Base-by-base conservation (phyloP, 768 basidiomycete species). In the Ramaria sp. region DNA sequence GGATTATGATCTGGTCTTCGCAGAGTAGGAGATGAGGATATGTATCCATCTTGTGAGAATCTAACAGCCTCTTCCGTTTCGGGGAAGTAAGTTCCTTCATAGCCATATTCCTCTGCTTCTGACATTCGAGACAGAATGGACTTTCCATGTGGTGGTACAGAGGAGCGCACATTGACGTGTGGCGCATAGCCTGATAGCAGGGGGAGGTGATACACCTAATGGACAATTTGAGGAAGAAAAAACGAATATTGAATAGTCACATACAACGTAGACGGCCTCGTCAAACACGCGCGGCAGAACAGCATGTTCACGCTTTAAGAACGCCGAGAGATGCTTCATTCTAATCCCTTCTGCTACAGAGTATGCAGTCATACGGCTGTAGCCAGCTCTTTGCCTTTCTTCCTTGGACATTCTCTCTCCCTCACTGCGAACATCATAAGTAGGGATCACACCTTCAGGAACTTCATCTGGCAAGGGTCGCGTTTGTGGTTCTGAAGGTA, bases 241-340 rank as follows among this genome's bases (percentile, higher is more conserved):
- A n/a, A 13, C 19, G 5, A 27, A 37, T 43, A 37, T 15, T 20
- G 24, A 13, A 37, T 24, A 61, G 43, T 27, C 48, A 78, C 89
- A 72, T 60, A 94, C 93, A 57, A 84, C 88, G 73, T 96, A 96
- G 59, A 95, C 70, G 0, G 92, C 93, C 70, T 97, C 94, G 67
- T 96, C 94, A 62, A 91, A 97, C 0, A 91, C 78, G 59, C 94
- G 76, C 1, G 84, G 91, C 10, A 72, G 76, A 11, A 94, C 92
- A 54, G 93, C 95, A 67, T 97, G 94, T 66, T 97, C 94, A 52
- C 94, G 75, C 70, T 94, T 95, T 66, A 96, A 66, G 65, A 93
- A 95, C 1, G 84, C 82, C 11, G 86, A 83, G 20, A 96, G 71
- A 0, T 88, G 71, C 68, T 91, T 93, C 80, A 89, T 86, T 66